phyloP scores from a whole-genome alignment of 345 rosid species.

The Sonneratia alba region DNA sequence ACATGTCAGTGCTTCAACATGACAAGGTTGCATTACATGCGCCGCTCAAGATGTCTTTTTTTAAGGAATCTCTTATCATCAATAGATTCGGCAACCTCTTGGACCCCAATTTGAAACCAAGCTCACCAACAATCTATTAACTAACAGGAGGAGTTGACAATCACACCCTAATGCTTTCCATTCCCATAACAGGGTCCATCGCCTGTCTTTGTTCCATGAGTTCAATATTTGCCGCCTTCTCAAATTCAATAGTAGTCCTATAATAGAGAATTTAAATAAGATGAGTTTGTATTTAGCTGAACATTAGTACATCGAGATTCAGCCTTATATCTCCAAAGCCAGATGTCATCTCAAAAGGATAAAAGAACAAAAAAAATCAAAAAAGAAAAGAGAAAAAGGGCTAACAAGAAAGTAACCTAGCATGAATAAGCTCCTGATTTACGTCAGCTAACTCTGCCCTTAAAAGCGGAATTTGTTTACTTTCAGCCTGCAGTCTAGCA shows the following conservation, averaged over 20 bases:
- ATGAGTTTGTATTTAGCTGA: not conserved
- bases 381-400: not conserved
- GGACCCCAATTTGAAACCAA: not conserved
- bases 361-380: not conserved
- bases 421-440: conserved; percentile 83
- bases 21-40: not conserved
- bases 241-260: conserved; percentile 56
- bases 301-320: not conserved
- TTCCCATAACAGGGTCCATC: conserved; percentile 33
- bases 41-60: not conserved
- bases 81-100: not conserved
- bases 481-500: conserved; percentile 55
- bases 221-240: conserved; percentile 49
- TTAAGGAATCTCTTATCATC: not conserved
- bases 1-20: not conserved
- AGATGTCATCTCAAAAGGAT: not conserved
- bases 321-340: not conserved
- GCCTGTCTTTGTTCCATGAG: conserved; percentile 84
- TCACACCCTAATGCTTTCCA: conserved; percentile 22
- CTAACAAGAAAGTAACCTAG: conserved; percentile 38
- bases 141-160: too few species aligned
- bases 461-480: conserved; percentile 58
- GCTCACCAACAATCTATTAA: conserved; percentile 20
- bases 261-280: conserved; percentile 6
- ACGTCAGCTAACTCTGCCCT: conserved; percentile 59